Evolutionary conservation across 208 protist genomes (phyloP), one percentile per base, ranked within the genome.

Genomic region (Porcisia hertigi): DNA sequence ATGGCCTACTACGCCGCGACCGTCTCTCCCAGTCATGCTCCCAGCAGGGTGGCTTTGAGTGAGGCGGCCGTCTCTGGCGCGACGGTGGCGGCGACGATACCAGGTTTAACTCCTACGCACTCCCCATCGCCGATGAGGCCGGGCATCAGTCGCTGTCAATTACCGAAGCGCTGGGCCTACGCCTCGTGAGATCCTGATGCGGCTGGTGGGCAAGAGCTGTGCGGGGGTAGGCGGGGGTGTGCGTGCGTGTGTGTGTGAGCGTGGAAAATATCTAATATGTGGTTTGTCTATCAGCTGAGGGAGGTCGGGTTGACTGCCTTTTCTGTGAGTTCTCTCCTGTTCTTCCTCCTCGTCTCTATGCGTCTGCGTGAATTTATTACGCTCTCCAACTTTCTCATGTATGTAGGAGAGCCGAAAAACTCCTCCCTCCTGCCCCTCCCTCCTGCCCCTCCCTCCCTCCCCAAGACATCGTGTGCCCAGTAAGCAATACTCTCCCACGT

Each of bases 111-210:
- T 39, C 14, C n/a, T 20, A 7, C 6, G 53, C 45, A 25, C 59
- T 39, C 59, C 25, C 58, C 41, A 16, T 64, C 71, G 20, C 58
- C 8, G 39, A 9, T 0, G 23, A 55, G 53, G n/a, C 39, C n/a
- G 23, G 67, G 49, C 6, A 69, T 59, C 34, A 69, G 58, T 18
- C 65, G 49, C 4, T 63, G 53, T 43, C 66, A 55, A 39, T 57
- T 84, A 45, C 83, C 83, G 34, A 87, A 87, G 79, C 83, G 79
- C 11, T 71, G 60, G 45, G 82, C 82, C 4, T 81, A 79, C 64
- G 75, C 72, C 39, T 30, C 59, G 0, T 82, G 53, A 82, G 49
- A 3, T 3, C 30, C 12, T 54, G n/a, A 14, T 55, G 45, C 30
- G 25, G 23, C 9, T 9, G 7, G 45, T 49, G 45, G 3, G 45